Conservation (phyloP, 495 filamentous ascomycete genomes). For the Aspergillus ellipticus region DNA sequence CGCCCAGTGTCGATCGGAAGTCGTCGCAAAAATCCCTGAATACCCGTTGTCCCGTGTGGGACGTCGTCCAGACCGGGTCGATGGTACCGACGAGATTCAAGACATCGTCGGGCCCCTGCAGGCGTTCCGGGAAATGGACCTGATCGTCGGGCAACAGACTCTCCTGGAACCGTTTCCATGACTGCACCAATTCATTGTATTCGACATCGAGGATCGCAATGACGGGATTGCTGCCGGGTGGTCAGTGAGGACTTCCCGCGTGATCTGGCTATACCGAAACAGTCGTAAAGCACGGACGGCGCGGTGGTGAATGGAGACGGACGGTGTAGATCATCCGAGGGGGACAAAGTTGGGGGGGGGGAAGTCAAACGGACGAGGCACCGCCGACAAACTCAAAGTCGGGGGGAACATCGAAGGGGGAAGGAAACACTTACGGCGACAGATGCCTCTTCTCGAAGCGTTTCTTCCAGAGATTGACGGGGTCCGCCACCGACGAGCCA, state of each 20-base stretch:
- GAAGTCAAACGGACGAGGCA: not conserved
- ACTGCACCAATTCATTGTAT: slow-evolving; percentile 40
- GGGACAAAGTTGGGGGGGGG: not conserved
- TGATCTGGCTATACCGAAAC: not conserved
- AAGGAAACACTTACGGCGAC: slow-evolving; percentile 17
- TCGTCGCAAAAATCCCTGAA: slow-evolving; percentile 32
- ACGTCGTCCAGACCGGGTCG: slow-evolving; percentile 29
- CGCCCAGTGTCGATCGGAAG: slow-evolving; percentile 35
- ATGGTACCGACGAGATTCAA: slow-evolving; percentile 26
- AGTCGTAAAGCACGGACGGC: not conserved
- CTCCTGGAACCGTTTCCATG: slow-evolving; percentile 42
- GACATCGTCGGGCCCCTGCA: slow-evolving; percentile 33
- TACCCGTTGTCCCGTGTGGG: slow-evolving; percentile 27
- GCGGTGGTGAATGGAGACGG: not conserved
- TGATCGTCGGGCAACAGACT: slow-evolving; percentile 30
- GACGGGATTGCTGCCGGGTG: slow-evolving; percentile 23
- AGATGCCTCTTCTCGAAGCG: slow-evolving; percentile 20
- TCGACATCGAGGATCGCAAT: slow-evolving; percentile 44
- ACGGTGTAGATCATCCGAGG: slow-evolving; percentile 13
- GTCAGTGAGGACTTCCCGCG: not conserved
- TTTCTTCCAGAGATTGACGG: slow-evolving; percentile 17
- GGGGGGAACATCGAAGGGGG: not conserved
- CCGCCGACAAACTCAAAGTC: not conserved
- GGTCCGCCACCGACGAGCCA: slow-evolving; percentile 10
- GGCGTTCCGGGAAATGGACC: slow-evolving; percentile 32